Base-by-base conservation (phyloP, 2,329 filamentous ascomycete genomes). In the Nemania serpens region DNA sequence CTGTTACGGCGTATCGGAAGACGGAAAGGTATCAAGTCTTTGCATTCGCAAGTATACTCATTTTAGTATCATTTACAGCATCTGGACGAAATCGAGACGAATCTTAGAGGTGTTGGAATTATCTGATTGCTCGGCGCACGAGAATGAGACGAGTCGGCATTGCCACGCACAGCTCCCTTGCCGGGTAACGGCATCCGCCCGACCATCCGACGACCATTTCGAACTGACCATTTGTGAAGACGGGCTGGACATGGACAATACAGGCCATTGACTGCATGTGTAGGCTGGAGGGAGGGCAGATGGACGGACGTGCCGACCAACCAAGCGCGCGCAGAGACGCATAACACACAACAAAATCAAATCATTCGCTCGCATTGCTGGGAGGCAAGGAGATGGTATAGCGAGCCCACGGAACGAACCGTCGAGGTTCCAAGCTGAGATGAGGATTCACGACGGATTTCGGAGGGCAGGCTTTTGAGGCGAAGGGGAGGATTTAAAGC, bases 71-170 rank as follows among this genome's bases (percentile, higher is more conserved):
- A 54, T 68, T 62, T 43, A 69, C 70, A 74, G 71, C 64, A 58
- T 48, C 62, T 66, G 58, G 74, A 80, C 58, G 68, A 75, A 41
- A 65, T 81, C 58, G 65, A 75, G 52, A 67, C 65, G 13, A 72
- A 73, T 36, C 74, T 82, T 58, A 76, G 77, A 71, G 68, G 74
- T 12, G 66, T 68, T 17, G 80, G 80, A 73, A 68, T 80, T 42
- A 39, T 80, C 42, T 82, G 74, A 72, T 64, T 42, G 58, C 45
- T 36, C 37, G 13, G 9, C 22, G 39, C 46, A 48, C 18, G 17
- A 29, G 29, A 39, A 62, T 41, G 49, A 47, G 46, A 43, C 22
- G 41, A 45, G 5, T 42, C 46, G 46, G 18, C 17, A 33, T n/a
- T 33, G 36, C 48, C 41, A 7, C 17, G 39, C 50, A 42, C 56